Percentiles rank a stretch among this genome's conserved stretches.
Evolutionary conservation across 1,284 basidiomycete species (phyloP).

Genomic region (Pisolithus thermaeus): DNA sequence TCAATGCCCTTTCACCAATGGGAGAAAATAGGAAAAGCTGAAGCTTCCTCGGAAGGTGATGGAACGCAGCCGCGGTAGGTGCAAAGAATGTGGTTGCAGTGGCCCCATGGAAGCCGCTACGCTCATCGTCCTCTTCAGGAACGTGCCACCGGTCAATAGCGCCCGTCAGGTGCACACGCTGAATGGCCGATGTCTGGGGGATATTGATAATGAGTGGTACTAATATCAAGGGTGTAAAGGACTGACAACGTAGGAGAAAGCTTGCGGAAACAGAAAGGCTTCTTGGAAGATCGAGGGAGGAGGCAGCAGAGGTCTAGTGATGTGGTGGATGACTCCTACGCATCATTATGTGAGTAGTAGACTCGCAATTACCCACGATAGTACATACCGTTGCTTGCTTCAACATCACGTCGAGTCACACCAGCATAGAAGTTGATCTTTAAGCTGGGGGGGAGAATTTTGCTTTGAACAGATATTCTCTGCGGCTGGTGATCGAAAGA

Average conservation of each 20-base stretch:
- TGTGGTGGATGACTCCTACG: constrained; percentile 51
- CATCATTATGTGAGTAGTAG: background rate
- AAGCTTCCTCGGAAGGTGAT: constrained; percentile 49
- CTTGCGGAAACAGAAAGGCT: constrained; percentile 48
- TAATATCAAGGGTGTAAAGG: constrained; percentile 2
- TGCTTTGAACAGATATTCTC: constrained; percentile 49
- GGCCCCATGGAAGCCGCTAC: constrained; percentile 40
- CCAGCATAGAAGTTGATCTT: constrained; percentile 54
- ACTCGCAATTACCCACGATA: background rate
- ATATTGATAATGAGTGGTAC: background rate
- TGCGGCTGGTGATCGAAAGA: constrained; percentile 48
- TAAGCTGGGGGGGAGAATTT: constrained; percentile 27
- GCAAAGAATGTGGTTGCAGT: constrained; percentile 58
- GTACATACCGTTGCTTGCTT: constrained; percentile 50
- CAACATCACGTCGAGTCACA: constrained; percentile 42
- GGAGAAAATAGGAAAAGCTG: constrained; percentile 64
- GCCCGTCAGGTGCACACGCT: constrained; percentile 46
- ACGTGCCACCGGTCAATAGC: constrained; percentile 43
- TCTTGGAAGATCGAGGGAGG: constrained; percentile 58
- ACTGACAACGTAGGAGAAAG: constrained; percentile 51
- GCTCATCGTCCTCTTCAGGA: constrained; percentile 29
- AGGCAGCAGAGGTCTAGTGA: constrained; percentile 57
- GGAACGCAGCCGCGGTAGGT: constrained; percentile 62
- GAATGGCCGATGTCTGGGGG: constrained; percentile 51
- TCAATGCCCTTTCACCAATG: constrained; percentile 50